Evolutionary conservation across 2,329 filamentous ascomycete species (phyloP), one percentile per base, ranked within the genome.

Genomic region (Sporothrix pseudoabietina): DNA sequence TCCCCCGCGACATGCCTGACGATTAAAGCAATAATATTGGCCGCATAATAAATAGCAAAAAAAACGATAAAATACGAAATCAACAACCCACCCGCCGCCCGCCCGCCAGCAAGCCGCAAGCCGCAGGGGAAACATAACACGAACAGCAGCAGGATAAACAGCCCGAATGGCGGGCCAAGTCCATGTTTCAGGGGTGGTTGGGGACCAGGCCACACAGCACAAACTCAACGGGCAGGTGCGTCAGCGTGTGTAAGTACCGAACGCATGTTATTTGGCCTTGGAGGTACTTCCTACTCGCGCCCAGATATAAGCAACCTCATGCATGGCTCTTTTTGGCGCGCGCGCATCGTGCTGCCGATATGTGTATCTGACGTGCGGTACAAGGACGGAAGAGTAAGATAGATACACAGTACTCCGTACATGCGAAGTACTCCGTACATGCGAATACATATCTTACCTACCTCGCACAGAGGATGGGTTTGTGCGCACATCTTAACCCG

Each of bases 181-280:
- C 74, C 74, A 75, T 77, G 77, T 79, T 78, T 79, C 77, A 79
- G 77, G 77, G 75, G 75, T 73, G 73, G 69, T 30, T 69, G 39
- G 71, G 54, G 41, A 44, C 41, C 71, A 22, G 19, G 55, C 69
- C 57, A 52, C 10, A 49, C 19, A 59, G 26, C 19, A 35, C 22
- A 30, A 66, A 68, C 59, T 68, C 41, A 68, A 49, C n/a, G 41
- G 63, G 41, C 41, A 66, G 63, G 63, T 49, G 41, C 63, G 6
- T 12, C 32, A 26, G 47, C 14, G 26, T 19, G 22, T 14, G 26
- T 16, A 69, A 59, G 71, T 73, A 69, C 41, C 57, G 12, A 54
- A 16, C 10, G n/a, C 71, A 12, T 54, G 3, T 19, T 68, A 52
- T 59, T 49, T 41, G 22, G 49, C 65, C 7, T 10, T 3, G 26